These are phyloP conservation scores for Exserohilum rostratum DNA, from an alignment of 2,329 filamentous ascomycete genomes.

Conservation along the genomic window DNA sequence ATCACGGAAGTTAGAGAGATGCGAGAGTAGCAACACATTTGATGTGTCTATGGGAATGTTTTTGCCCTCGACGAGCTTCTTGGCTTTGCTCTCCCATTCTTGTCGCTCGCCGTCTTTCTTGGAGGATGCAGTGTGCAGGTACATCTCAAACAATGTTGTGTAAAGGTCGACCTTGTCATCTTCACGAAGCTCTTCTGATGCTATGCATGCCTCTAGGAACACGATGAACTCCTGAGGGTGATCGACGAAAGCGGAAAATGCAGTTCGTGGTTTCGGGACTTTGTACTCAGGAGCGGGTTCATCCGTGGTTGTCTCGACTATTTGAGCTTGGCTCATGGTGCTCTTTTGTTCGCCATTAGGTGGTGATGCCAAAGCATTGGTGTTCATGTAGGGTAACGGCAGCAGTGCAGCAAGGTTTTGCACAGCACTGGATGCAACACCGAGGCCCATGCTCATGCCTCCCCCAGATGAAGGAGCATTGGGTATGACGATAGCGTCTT, in stretches of 20 bases:
- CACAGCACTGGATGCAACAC: slow-evolving; percentile 72
- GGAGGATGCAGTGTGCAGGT: slow-evolving; percentile 83
- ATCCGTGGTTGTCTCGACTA: slow-evolving; percentile 60
- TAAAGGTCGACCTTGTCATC: slow-evolving; percentile 84
- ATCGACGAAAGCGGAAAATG: slow-evolving; percentile 96
- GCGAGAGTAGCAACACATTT: slow-evolving; percentile 89
- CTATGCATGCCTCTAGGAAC: slow-evolving; percentile 87
- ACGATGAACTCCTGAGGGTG: slow-evolving; percentile 89
- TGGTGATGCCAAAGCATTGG: slow-evolving; percentile 62
- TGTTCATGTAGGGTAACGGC: slow-evolving; percentile 83
- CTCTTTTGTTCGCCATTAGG: slow-evolving; percentile 59
- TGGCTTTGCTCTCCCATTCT: slow-evolving; percentile 90
- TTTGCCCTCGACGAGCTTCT: slow-evolving; percentile 81
- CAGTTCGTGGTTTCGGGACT: slow-evolving; percentile 80
- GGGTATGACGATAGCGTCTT: slow-evolving; percentile 62
- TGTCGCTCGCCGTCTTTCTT: slow-evolving; percentile 73
- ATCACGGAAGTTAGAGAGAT: slow-evolving; percentile 86
- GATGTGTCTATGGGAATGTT: slow-evolving; percentile 88
- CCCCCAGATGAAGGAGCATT: slow-evolving; percentile 55
- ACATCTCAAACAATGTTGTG: slow-evolving; percentile 98
- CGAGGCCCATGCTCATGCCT: slow-evolving; percentile 46
- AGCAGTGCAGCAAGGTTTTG: slow-evolving; percentile 85
- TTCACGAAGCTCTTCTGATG: slow-evolving; percentile 71
- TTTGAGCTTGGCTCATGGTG: slow-evolving; percentile 60
- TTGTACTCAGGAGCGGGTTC: slow-evolving; percentile 68